phyloP scores from a whole-genome alignment of 2,329 filamentous ascomycete species.

The Neopestalotiopsis sp. region DNA sequence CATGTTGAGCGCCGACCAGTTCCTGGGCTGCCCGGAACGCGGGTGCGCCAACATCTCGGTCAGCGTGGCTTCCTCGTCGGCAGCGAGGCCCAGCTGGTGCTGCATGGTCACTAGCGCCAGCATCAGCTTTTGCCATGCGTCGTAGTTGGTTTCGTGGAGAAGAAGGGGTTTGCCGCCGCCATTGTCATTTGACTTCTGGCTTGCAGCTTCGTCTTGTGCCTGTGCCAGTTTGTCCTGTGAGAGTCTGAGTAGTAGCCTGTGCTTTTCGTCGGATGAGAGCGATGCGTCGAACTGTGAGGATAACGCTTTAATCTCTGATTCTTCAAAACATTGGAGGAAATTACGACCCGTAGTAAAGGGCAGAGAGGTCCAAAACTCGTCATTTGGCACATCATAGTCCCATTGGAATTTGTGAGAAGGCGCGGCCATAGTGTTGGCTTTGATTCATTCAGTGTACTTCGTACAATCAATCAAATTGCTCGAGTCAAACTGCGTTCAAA shows the following conservation, averaged over 20 bases:
- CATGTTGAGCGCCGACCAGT: slow-evolving; percentile 11
- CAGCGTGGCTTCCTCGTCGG: not conserved
- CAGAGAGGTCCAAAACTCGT: not conserved
- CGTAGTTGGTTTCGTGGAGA: not conserved
- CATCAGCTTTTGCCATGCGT: slow-evolving; percentile 11
- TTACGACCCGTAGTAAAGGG: slow-evolving; percentile 4
- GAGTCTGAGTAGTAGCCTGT: not conserved
- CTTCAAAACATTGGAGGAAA: slow-evolving; percentile 5
- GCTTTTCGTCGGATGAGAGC: not conserved
- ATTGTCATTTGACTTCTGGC: not conserved
- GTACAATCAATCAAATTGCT: too few relatives aligned
- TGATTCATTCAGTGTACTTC: not conserved
- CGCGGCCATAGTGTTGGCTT: not conserved
- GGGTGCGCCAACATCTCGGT: not conserved
- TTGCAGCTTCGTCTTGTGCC: not conserved
- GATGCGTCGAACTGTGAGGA: slow-evolving; percentile 1
- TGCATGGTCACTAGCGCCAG: slow-evolving; percentile 7
- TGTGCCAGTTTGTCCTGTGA: not conserved
- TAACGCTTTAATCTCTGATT: not conserved
- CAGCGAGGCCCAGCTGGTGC: not conserved
- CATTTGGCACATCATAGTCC: slow-evolving; percentile 10
- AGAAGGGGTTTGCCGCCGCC: not conserved
- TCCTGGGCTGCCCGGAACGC: not conserved
- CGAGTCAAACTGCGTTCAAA: too few relatives aligned
- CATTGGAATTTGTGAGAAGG: not conserved